Base-by-base conservation (phyloP, 306 rosid genomes). In the Macrotyloma uniflorum region DNA sequence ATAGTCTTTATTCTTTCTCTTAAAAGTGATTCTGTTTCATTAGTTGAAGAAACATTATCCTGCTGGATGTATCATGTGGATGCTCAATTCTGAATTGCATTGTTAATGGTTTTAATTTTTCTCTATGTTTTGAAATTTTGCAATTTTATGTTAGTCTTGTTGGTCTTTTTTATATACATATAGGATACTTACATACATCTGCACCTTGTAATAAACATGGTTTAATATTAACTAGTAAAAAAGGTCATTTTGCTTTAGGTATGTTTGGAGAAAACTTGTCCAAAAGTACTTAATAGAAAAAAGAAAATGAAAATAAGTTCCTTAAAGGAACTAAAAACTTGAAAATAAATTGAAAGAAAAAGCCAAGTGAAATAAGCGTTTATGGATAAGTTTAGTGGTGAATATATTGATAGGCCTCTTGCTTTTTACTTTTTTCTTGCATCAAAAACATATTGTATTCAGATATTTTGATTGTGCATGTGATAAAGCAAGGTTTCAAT, bases 401-500 rank as follows among this genome's bases (percentile, higher is more conserved):
- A 15, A 16, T 47, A 1, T 70, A 54, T 40, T 57, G 43, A 19
- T 46, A 22, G 32, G 43, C 32, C 70, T 14, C n/a, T 50, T 72
- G 7, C 0, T 77, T 76, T 49, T 47, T 55, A 0, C 20, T n/a
- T n/a, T 45, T 33, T 62, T 15, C 63, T 62, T 74, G 70, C 67
- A 72, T 67, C 24, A 72, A 50, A 67, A 50, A 57, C 24, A n/a
- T 2, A 76, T 75, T 38, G n/a, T 61, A 8, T 32, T 77, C 70
- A 45, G 38, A 40, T 79, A 18, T 81, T 62, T 30, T 64, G 54
- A 38, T 80, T 83, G 63, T 80, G 54, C 70, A 75, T 80, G 55
- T 64, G 79, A 77, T 78, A 75, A 77, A 78, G 62, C 30, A 74
- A 83, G 84, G 84, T 83, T 81, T 91, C 85, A 89, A 84, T 80